Conservation (phyloP, 2,329 filamentous ascomycete species). For the Clonostachys chloroleuca region DNA sequence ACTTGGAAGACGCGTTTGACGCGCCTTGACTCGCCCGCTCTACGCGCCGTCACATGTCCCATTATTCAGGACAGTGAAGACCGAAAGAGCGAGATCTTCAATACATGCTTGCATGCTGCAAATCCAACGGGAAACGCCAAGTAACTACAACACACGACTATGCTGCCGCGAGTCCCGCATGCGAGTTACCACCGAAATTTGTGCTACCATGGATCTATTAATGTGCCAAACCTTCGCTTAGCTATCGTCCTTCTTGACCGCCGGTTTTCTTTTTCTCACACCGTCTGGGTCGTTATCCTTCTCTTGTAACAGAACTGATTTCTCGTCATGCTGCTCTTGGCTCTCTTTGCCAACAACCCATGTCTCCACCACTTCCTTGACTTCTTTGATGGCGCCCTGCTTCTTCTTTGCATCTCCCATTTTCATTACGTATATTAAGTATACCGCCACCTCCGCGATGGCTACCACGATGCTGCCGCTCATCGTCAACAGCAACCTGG, state of each 20-base stretch:
- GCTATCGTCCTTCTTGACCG: constrained; percentile 5
- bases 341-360: constrained; percentile 56
- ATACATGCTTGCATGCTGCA: neutral
- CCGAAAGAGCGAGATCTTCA: too few species aligned
- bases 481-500: constrained; percentile 67
- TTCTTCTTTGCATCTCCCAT: constrained; percentile 63
- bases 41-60: constrained; percentile 9
- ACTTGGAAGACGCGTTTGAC: constrained; percentile 10
- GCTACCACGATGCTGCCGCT: constrained; percentile 66
- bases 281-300: constrained; percentile 4
- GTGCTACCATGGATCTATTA: too few species aligned
- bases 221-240: neutral
- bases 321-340: constrained; percentile 13
- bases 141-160: too few species aligned
- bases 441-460: constrained; percentile 73
- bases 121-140: too few species aligned
- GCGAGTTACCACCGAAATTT: too few species aligned
- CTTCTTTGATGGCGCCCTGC: constrained; percentile 57
- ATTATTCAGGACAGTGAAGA: neutral
- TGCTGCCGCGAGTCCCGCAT: too few species aligned
- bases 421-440: constrained; percentile 69
- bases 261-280: constrained; percentile 17
- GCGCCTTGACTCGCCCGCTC: constrained; percentile 6
- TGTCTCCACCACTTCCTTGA: constrained; percentile 65
- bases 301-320: constrained; percentile 13